Percentiles rank a stretch among this genome's conserved stretches.
Conservation (phyloP, 441 rosid genomes). For the Brassica hybrid region DNA sequence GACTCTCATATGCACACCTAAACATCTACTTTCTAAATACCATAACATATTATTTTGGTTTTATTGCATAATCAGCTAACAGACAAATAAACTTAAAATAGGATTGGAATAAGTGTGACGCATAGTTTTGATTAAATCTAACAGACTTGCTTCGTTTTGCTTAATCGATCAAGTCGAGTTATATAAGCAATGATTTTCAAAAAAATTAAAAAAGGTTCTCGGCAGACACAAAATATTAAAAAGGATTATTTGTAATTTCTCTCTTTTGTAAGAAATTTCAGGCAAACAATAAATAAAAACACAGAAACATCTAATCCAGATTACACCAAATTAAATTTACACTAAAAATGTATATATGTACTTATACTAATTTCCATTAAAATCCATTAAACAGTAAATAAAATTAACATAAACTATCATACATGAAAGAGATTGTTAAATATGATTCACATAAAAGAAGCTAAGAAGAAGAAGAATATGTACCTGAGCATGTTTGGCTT, state of each 20-base stretch:
- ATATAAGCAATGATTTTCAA: neutral
- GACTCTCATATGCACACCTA: constrained; percentile 24
- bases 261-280: neutral
- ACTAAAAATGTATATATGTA: neutral
- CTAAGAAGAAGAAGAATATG: constrained; percentile 8
- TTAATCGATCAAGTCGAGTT: neutral
- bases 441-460: neutral
- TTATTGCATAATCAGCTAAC: neutral
- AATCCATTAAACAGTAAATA: neutral
- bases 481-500: constrained; percentile 44
- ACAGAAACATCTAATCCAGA: neutral
- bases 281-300: neutral
- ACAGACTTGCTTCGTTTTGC: neutral
- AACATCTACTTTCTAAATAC: neutral
- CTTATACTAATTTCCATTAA: neutral
- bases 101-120: neutral
- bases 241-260: neutral
- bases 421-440: neutral
- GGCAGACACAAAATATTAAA: neutral
- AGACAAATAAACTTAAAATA: neutral
- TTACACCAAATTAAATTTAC: neutral
- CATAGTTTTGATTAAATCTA: too few relatives aligned
- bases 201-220: neutral
- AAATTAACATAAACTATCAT: neutral
- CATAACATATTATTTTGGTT: neutral